Base-by-base conservation (phyloP, 768 basidiomycete genomes). In the Ramaria sp. region DNA sequence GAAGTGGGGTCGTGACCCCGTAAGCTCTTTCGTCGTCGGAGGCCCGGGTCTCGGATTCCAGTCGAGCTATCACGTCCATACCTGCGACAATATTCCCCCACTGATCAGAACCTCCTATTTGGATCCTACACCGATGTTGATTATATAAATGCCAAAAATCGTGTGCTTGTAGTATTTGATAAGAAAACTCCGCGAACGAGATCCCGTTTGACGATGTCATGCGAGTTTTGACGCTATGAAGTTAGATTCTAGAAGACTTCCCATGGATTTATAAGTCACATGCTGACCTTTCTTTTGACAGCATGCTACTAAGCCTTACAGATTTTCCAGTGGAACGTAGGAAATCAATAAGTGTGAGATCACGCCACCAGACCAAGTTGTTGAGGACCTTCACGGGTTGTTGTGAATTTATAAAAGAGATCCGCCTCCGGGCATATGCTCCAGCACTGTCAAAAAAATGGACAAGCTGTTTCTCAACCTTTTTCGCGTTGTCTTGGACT, bases 41-140 rank as follows among this genome's bases (percentile, higher is more conserved):
- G 41, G 38, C 28, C 49, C 24, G 49, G 58, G 57, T 56, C 5
- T 36, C 27, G 22, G 52, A 43, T 32, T 65, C 59, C 55, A 55
- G 49, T 76, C 82, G 81, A 52, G 80, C 77, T 62, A 98, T 94
- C 55, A 99, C 78, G 54, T 97, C 92, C 32, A 97, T 73, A 20
- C 96, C 96, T 25, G 90, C 88, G 28, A 95, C 70, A 59, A 99
- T 97, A 65, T 99, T 99, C 15, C 96, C 96, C 88, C 93, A 96
- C 67, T 99, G 96, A 66, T 99, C 96, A 0, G 92, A 94, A 9
- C 96, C 96, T 48, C 96, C 96, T 39, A 98, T 70, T 67, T 99
- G 96, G 41, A 96, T 78, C 13, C 78, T 78, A 67, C 95, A 97
- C 3, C 73, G 73, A 50, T 78, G 72, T 20, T 75, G 66, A 59